Conservation (phyloP, 805 yeast species). For the Lipomyces yamadae region DNA sequence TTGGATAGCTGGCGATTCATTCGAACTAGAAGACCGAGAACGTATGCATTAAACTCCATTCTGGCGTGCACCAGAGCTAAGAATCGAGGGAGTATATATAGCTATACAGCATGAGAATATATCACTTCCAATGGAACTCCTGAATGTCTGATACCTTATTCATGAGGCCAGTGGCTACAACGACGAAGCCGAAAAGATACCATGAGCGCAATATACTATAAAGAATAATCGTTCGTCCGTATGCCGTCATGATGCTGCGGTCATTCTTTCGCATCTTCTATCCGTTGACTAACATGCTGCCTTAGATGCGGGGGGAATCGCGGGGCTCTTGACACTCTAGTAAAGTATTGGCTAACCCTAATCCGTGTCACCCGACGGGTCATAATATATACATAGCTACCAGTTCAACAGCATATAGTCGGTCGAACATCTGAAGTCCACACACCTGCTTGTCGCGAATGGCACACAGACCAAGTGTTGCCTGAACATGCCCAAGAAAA, state of each 20-base stretch:
- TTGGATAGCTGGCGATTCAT: constrained; percentile 13
- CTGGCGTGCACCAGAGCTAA: constrained; percentile 19
- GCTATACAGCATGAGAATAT: constrained; percentile 9
- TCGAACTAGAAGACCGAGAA: constrained; percentile 11
- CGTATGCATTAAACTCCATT: constrained; percentile 18
- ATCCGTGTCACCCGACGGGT: too few relatives aligned
- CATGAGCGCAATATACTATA: constrained; percentile 18
- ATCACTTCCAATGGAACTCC: background rate
- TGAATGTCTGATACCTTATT: constrained; percentile 17
- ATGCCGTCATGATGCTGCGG: background rate
- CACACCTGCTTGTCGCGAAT: background rate
- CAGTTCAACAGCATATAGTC: background rate
- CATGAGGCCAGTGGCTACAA: constrained; percentile 21
- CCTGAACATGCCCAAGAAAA: background rate
- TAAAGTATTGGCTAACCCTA: too few relatives aligned
- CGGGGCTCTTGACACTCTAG: too few relatives aligned
- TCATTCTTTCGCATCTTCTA: background rate
- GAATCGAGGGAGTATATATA: constrained; percentile 28
- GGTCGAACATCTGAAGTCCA: background rate
- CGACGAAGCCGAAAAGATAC: constrained; percentile 23
- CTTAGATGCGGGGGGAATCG: too few relatives aligned
- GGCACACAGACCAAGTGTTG: background rate
- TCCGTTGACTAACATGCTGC: background rate
- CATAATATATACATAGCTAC: too few relatives aligned
- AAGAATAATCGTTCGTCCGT: constrained; percentile 14